Base-by-base conservation (phyloP, 1,284 basidiomycete species). In the Ustilago xerochloae region DNA sequence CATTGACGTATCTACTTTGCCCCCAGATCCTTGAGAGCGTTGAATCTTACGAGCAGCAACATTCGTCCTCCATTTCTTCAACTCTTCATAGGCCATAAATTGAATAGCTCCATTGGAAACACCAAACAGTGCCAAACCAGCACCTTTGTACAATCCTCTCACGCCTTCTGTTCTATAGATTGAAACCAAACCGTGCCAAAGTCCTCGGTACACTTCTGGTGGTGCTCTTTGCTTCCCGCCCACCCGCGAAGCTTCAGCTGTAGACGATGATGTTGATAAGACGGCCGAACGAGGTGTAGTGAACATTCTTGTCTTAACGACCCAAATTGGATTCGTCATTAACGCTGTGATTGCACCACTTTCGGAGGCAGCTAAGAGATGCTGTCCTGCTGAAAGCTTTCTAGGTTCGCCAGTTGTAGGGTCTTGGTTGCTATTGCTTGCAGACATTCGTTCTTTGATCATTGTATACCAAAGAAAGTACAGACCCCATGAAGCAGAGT, bases 401-500 rank as follows among this genome's bases (percentile, higher is more conserved):
- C 58, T 69, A 18, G 54, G 48, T 15, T 24, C 60, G 15, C 63
- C 63, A 0, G 59, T 57, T 2, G 46, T 26, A 12, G 68, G 57
- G n/a, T 69, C 56, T 5, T 20, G 33, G 18, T 10, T 51, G 24
- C 36, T n/a, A 22, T 70, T 48, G 32, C 41, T 36, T 9, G 55
- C 60, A 18, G 77, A 75, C 78, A 84, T 85, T 64, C 80, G 64
- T 16, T 81, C 91, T 86, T 98, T 98, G 78, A 98, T 89, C 89
- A 93, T 92, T 77, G 97, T 95, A 83, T 99, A 98, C 96, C 97
- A 97, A 68, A 97, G 88, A 86, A 99, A 99, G 86, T 99, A 99
- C 30, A 97, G 86, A 0, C 97, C 96, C 96, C 96, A 99, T 78
- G 93, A 95, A 6, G 92, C 90, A n/a, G 95, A 94, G 79, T 98